A percentile compares a stretch with the other conserved stretches of the same genome.
phyloP scores from a whole-genome alignment of 2,329 filamentous ascomycete genomes.

The Pseudocercospora vitis region DNA sequence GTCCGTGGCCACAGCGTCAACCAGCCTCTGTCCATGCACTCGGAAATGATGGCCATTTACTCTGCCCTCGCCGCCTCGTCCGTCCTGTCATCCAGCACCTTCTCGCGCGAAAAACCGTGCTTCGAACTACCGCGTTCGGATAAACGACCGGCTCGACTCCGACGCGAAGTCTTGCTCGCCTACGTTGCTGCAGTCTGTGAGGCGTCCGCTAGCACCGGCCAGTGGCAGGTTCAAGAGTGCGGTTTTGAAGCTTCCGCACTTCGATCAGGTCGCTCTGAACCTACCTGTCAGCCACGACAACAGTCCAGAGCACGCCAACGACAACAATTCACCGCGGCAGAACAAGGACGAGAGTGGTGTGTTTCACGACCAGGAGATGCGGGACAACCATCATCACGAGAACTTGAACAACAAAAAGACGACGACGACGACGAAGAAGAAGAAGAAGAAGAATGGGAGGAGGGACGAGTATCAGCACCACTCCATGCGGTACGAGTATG shows the following conservation, averaged over 20 bases:
- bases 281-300: conserved; percentile 35
- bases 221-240: conserved; percentile 46
- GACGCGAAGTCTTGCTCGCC: conserved; percentile 43
- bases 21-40: conserved; percentile 53
- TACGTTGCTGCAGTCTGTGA: conserved; percentile 50
- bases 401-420: conserved; percentile 32
- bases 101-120: conserved; percentile 52
- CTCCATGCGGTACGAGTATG: conserved; percentile 34
- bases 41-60: conserved; percentile 58
- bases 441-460: conserved; percentile 24
- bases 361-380: conserved; percentile 35
- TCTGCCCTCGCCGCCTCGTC: conserved; percentile 50
- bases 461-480: conserved; percentile 30
- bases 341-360: conserved; percentile 33
- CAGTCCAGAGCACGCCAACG: conserved; percentile 25
- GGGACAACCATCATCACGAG: conserved; percentile 38
- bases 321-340: conserved; percentile 29
- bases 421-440: conserved; percentile 32
- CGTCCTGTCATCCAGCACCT: conserved; percentile 44
- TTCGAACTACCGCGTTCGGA: conserved; percentile 50
- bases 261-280: conserved; percentile 25
- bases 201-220: conserved; percentile 38
- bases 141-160: conserved; percentile 51
- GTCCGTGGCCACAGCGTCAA: conserved; percentile 44
- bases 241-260: conserved; percentile 51